Percentiles rank a stretch among this genome's conserved stretches.
These are phyloP conservation scores for Aegilops tauschii DNA, from an alignment of 176 grass and related monocot species.

Conservation along the genomic window DNA sequence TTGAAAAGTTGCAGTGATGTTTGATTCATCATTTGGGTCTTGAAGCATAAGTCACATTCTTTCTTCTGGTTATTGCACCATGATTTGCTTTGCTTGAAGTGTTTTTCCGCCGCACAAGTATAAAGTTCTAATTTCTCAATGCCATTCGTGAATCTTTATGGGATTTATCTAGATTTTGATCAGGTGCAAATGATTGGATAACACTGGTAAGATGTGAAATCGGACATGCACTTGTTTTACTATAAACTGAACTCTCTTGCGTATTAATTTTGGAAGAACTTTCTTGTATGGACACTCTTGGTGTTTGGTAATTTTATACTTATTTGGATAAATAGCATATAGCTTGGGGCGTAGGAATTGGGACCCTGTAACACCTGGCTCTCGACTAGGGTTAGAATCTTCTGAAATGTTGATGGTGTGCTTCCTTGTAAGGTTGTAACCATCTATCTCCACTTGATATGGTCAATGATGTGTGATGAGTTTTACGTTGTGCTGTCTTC, in stretches of 20 bases:
- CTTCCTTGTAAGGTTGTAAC: not conserved
- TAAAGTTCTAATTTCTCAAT: not conserved
- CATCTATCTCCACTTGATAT: not conserved
- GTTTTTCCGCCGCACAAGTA: not conserved
- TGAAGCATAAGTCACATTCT: not conserved
- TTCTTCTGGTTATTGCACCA: not conserved
- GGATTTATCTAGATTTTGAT: not conserved
- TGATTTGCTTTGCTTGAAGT: not conserved
- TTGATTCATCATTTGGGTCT: not conserved
- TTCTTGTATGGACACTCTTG: not conserved
- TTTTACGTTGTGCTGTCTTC: not conserved
- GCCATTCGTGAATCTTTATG: not conserved
- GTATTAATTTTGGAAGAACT: not conserved
- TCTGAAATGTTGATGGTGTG: too few relatives aligned
- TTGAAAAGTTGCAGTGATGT: not conserved
- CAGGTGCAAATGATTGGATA: not conserved
- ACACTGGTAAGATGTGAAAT: not conserved
- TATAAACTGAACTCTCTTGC: not conserved
- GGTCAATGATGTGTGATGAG: not conserved
- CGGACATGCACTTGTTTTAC: not conserved
- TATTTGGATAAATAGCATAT: not conserved
- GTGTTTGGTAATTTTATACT: not conserved
- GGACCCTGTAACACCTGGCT: not conserved
- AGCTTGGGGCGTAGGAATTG: not conserved
- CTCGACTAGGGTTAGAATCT: too few relatives aligned